These are phyloP conservation scores for Chlamydomonas schloesseri DNA, from an alignment of 139 green algal genomes.

Conservation along the genomic window DNA sequence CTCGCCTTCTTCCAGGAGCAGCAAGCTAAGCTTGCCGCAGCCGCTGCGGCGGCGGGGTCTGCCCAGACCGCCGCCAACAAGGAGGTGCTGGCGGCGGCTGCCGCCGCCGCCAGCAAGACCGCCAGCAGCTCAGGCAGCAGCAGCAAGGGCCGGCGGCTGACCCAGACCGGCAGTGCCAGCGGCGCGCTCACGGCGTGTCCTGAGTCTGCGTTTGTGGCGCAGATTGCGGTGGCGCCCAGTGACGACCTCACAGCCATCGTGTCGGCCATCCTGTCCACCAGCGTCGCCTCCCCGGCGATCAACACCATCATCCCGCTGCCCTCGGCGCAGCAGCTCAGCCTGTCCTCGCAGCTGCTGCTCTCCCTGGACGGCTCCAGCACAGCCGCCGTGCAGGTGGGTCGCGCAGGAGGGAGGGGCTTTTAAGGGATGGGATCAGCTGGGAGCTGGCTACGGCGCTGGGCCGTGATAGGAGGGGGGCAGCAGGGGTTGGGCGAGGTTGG, in stretches of 20 bases:
- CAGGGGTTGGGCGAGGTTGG: too few relatives aligned
- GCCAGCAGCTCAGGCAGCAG: too few relatives aligned
- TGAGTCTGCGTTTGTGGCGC: background rate
- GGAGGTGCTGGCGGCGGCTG: too few relatives aligned
- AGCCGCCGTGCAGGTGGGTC: background rate
- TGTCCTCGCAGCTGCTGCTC: constrained; percentile 5
- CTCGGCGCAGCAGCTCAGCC: constrained; percentile 2
- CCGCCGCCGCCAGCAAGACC: too few relatives aligned
- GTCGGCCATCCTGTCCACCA: background rate
- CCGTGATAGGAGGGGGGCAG: too few relatives aligned
- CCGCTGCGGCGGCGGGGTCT: too few relatives aligned
- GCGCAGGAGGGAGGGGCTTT: background rate
- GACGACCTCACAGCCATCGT: constrained; percentile 15
- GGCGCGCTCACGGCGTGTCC: background rate
- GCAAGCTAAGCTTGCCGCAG: too few relatives aligned
- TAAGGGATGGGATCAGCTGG: too few relatives aligned
- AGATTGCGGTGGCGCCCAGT: background rate
- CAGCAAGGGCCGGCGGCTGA: too few relatives aligned
- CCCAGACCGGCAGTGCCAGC: background rate
- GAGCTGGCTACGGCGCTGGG: too few relatives aligned
- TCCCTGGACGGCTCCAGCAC: background rate
- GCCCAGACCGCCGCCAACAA: too few relatives aligned
- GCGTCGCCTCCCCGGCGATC: background rate
- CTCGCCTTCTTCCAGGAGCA: too few relatives aligned
- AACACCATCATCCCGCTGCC: background rate